Percentiles rank a stretch among this genome's conserved stretches.
phyloP scores from a whole-genome alignment of 768 basidiomycete genomes.

The Thelephora ganbajun region DNA sequence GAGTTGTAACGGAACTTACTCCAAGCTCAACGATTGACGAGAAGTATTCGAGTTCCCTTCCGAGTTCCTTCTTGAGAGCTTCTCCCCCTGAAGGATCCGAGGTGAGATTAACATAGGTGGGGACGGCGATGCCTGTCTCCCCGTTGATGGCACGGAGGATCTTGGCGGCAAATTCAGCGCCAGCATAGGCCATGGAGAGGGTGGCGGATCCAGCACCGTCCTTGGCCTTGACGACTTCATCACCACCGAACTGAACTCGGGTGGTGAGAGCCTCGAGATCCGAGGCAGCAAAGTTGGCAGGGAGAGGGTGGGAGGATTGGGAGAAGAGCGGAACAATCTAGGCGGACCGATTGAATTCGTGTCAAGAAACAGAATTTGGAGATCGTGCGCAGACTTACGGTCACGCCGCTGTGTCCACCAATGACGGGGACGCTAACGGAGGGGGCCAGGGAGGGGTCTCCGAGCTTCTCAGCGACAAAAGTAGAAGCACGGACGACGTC shows the following conservation, averaged over 20 bases:
- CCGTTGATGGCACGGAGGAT: conserved; percentile 76
- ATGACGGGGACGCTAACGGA: conserved; percentile 77
- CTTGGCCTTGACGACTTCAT: conserved; percentile 98
- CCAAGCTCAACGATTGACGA: conserved; percentile 82
- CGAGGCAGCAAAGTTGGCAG: conserved; percentile 32
- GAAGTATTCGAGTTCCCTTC: conserved; percentile 72
- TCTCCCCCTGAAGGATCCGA: conserved; percentile 60
- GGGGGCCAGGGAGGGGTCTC: conserved; percentile 44
- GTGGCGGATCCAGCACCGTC: conserved; percentile 88
- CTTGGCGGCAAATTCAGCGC: conserved; percentile 77
- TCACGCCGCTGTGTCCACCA: conserved; percentile 89
- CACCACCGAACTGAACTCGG: conserved; percentile 91
- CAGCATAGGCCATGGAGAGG: conserved; percentile 94
- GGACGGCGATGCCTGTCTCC: conserved; percentile 76
- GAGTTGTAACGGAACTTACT: conserved; percentile 26
- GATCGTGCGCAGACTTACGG: conserved; percentile 30
- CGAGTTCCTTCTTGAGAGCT: conserved; percentile 70
- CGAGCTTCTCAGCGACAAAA: conserved; percentile 74
- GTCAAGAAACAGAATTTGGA: neutral
- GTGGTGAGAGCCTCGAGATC: conserved; percentile 51
- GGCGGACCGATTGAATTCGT: neutral
- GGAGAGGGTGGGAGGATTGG: conserved; percentile 71
- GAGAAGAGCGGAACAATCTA: conserved; percentile 91
- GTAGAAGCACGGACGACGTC: conserved; percentile 98
- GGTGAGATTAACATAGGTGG: conserved; percentile 70